A percentile compares a stretch with the other conserved stretches of the same genome.
Evolutionary conservation across 2,329 filamentous ascomycete genomes (phyloP).

Genomic region (Paracorniculantispora psalliotae): DNA sequence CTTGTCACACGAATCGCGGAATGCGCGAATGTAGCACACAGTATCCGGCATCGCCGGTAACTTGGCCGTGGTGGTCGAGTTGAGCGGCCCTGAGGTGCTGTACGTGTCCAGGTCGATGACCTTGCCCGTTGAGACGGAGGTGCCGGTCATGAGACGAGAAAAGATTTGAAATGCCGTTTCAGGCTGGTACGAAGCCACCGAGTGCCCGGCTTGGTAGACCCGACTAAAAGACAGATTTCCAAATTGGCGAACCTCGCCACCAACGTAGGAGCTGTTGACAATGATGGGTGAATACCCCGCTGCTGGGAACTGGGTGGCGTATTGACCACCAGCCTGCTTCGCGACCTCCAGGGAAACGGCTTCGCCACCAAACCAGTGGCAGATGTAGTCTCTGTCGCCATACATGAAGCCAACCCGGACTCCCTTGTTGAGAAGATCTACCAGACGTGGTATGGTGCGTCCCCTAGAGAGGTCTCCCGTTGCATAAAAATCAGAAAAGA

Average conservation of each 20-base stretch:
- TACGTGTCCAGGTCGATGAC: slow-evolving; percentile 47
- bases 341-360: slow-evolving; percentile 62
- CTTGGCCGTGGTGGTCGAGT: slow-evolving; percentile 52
- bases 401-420: slow-evolving; percentile 70
- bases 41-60: slow-evolving; percentile 42
- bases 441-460: slow-evolving; percentile 54
- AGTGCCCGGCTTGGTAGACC: slow-evolving; percentile 62
- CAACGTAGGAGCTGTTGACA: slow-evolving; percentile 63
- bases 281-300: slow-evolving; percentile 70
- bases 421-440: slow-evolving; percentile 54
- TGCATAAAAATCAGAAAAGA: slow-evolving; percentile 41
- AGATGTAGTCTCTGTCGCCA: slow-evolving; percentile 58
- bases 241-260: slow-evolving; percentile 69
- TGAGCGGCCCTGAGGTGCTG: slow-evolving; percentile 51
- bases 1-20: slow-evolving; percentile 46
- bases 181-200: slow-evolving; percentile 57
- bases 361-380: slow-evolving; percentile 70
- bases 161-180: slow-evolving; percentile 56
- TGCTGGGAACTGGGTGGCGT: slow-evolving; percentile 51
- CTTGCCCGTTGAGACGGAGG: slow-evolving; percentile 51
- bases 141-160: slow-evolving; percentile 52
- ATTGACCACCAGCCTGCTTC: slow-evolving; percentile 39
- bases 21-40: slow-evolving; percentile 57
- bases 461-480: slow-evolving; percentile 61
- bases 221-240: slow-evolving; percentile 68